Evolutionary conservation across 2,329 filamentous ascomycete species (phyloP), one percentile per base, ranked within the genome.

Genomic region (Ophiostoma ips): DNA sequence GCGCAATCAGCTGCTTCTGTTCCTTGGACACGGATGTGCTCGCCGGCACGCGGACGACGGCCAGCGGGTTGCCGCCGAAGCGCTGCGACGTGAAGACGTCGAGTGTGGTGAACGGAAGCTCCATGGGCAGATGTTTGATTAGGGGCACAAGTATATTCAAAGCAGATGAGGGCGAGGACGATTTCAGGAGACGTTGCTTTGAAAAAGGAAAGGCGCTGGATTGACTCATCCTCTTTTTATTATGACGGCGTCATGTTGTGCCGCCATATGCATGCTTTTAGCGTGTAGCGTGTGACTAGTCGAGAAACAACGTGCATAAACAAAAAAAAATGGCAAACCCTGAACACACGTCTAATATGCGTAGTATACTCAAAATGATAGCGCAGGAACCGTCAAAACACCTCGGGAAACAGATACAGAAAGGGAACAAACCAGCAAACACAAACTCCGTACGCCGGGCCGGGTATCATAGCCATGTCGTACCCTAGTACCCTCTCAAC

Each of bases 41-140:
- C 16, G 59, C 51, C 2, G 74, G 75, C 53, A 81, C 65, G 45
- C 69, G 66, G 53, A 82, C 71, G 21, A 83, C 67, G 33, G 77
- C 77, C 35, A 83, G 70, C 2, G 76, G 77, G 59, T 81, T 81
- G 56, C 79, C 79, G 43, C 64, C 60, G 61, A 70, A 76, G 49
- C 64, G 67, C 1, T 63, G 68, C 28, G 63, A 61, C 43, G 75
- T 77, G 64, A 79, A 79, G 64, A 79, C 75, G 59, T 79, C 74
- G 57, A 77, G 67, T 34, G 75, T 78, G 44, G 69, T 61, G 58
- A 74, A 78, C 18, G 66, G 58, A 50, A 75, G 68, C 9, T 44
- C 31, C 16, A 36, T 45, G n/a, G 28, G 6, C 15, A 28, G 1
- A 16, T 16, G 33, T 12, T 7, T 7, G 30, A 12, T 13, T 16